Percentiles rank a stretch among this genome's conserved stretches.
phyloP scores from a whole-genome alignment of 768 basidiomycete species.

The Leccinum arenicola region DNA sequence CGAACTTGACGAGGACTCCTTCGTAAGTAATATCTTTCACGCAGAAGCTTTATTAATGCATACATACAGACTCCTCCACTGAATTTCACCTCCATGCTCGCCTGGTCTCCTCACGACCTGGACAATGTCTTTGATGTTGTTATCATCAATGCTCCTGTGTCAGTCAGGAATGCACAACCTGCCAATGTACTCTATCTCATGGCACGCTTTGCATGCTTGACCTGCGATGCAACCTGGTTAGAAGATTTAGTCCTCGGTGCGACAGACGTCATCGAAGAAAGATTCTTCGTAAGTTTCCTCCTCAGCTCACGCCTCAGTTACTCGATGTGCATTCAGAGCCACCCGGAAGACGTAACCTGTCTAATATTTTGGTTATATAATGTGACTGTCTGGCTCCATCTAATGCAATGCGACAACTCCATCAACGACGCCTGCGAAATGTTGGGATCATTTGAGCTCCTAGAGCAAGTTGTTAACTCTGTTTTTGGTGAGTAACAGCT shows the following conservation, averaged over 20 bases:
- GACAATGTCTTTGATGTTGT: conserved; percentile 79
- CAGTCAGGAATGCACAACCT: conserved; percentile 74
- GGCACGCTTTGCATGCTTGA: conserved; percentile 87
- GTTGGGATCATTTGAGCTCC: conserved; percentile 77
- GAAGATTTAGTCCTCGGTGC: conserved; percentile 91
- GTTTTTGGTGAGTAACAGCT: conserved; percentile 68
- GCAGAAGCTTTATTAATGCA: conserved; percentile 5
- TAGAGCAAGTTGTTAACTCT: conserved; percentile 92
- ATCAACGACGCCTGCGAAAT: conserved; percentile 79
- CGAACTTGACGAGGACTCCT: conserved; percentile 47
- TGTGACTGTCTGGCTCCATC: conserved; percentile 83
- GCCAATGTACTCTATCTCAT: conserved; percentile 91
- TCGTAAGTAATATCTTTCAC: conserved; percentile 34
- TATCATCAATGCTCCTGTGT: conserved; percentile 71
- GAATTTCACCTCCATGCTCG: conserved; percentile 88
- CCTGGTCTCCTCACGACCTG: conserved; percentile 79
- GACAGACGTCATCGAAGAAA: conserved; percentile 88
- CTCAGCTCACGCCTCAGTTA: conserved; percentile 5
- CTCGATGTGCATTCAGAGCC: conserved; percentile 48
- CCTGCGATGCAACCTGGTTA: conserved; percentile 89
- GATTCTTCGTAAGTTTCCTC: conserved; percentile 73
- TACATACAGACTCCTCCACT: conserved; percentile 59
- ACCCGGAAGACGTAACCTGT: conserved; percentile 80
- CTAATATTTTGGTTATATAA: conserved; percentile 97
- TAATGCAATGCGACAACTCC: conserved; percentile 81